These are phyloP conservation scores for Ambrosiella xylebori DNA, from an alignment of 2,329 filamentous ascomycete species.

Conservation along the genomic window DNA sequence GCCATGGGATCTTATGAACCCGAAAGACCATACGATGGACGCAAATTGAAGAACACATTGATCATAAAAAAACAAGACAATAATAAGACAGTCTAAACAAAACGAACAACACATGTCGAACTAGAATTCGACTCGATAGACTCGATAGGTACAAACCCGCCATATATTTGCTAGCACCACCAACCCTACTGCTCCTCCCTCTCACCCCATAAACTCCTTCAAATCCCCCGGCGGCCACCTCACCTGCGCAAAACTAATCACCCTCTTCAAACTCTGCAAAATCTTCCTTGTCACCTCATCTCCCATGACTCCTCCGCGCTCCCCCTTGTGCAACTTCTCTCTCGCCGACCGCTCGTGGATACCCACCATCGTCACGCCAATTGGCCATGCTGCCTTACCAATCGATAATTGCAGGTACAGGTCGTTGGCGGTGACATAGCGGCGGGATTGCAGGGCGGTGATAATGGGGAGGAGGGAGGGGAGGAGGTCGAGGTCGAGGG, in stretches of 20 bases:
- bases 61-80: too few relatives aligned
- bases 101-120: too few relatives aligned
- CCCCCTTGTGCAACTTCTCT: constrained; percentile 81
- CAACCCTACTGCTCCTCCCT: too few relatives aligned
- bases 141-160: too few relatives aligned
- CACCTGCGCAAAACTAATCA: constrained; percentile 88
- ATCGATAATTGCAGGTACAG: constrained; percentile 87
- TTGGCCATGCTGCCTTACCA: constrained; percentile 94
- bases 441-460: constrained; percentile 68
- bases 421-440: constrained; percentile 93
- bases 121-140: too few relatives aligned
- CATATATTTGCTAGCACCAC: too few relatives aligned
- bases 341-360: constrained; percentile 93
- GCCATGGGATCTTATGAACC: too few relatives aligned
- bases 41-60: too few relatives aligned
- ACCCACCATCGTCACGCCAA: constrained; percentile 98
- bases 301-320: constrained; percentile 88
- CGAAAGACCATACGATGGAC: too few relatives aligned
- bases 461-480: constrained; percentile 83
- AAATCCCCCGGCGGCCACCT: constrained; percentile 90
- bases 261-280: constrained; percentile 92
- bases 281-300: constrained; percentile 93
- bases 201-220: constrained; percentile 79
- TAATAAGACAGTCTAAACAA: too few relatives aligned
- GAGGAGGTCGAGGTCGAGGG: constrained; percentile 62